Evolutionary conservation across 169 alveolate species (phyloP).

Genomic region (Cryptosporidium sp.): DNA sequence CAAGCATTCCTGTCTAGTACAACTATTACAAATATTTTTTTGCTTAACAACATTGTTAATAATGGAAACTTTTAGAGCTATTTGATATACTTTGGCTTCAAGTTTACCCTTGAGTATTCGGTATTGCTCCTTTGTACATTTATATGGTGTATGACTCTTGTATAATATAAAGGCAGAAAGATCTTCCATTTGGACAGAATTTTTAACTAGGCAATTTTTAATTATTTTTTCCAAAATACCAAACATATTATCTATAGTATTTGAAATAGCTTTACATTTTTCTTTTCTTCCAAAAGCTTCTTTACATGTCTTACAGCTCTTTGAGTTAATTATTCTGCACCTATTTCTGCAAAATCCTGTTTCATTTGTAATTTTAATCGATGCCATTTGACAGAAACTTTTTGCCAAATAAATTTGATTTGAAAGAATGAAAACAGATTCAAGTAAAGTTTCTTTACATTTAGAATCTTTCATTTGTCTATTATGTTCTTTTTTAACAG

Average conservation of each 20-base stretch:
- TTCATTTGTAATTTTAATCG: constrained; percentile 20
- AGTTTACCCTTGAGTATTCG: constrained; percentile 1
- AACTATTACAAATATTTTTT: not conserved
- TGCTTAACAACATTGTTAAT: not conserved
- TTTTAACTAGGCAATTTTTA: not conserved
- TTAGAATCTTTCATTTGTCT: not conserved
- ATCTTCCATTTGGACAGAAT: not conserved
- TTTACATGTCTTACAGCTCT: constrained; percentile 18
- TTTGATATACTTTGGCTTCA: not conserved
- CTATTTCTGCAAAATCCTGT: constrained; percentile 36
- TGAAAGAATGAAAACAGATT: not conserved
- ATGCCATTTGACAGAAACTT: constrained; percentile 16
- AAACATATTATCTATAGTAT: not conserved
- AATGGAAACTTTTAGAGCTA: not conserved
- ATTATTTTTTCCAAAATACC: not conserved
- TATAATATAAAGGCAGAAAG: not conserved
- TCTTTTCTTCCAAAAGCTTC: constrained; percentile 4
- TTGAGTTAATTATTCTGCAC: constrained; percentile 12
- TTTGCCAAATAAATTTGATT: constrained; percentile 4
- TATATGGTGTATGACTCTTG: constrained; percentile 12
- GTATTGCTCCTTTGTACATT: constrained; percentile 31
- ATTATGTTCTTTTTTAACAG: not conserved
- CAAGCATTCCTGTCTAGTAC: constrained; percentile 30
- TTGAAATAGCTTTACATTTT: constrained; percentile 1
- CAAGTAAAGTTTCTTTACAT: constrained; percentile 14